Evolutionary conservation across 495 filamentous ascomycete genomes (phyloP).

Genomic region (Xylaria curta): DNA sequence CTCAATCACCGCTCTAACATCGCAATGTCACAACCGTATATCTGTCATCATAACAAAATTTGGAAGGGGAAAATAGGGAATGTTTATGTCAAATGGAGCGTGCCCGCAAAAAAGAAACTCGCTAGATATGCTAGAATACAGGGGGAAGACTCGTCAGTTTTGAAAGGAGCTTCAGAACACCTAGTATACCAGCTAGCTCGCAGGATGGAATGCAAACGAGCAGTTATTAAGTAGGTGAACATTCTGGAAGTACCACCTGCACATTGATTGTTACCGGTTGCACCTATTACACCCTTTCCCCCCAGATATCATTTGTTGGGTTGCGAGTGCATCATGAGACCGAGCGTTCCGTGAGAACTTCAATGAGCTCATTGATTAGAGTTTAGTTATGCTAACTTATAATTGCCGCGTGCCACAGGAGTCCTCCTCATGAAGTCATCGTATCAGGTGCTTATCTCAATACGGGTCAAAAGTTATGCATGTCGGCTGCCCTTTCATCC

Average conservation of each 20-base stretch:
- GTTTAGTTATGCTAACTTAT: not conserved
- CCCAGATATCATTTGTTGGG: not conserved
- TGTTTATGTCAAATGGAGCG: not conserved
- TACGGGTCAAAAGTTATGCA: not conserved
- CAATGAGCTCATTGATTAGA: not conserved
- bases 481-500: not conserved
- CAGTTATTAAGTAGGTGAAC: slow-evolving; percentile 1
- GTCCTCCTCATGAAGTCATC: not conserved
- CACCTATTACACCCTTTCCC: not conserved
- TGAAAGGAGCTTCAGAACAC: slow-evolving; percentile 1
- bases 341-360: not conserved
- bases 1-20: too few species aligned
- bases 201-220: not conserved
- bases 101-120: not conserved
- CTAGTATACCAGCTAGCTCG: not conserved
- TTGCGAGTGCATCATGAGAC: not conserved
- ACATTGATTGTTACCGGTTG: not conserved
- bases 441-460: not conserved
- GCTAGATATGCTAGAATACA: not conserved
- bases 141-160: not conserved
- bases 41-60: not conserved
- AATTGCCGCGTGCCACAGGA: not conserved
- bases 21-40: not conserved
- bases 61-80: not conserved
- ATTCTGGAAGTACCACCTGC: not conserved